phyloP scores from a whole-genome alignment of 208 protist genomes.

The Wallacemonas sp. region DNA sequence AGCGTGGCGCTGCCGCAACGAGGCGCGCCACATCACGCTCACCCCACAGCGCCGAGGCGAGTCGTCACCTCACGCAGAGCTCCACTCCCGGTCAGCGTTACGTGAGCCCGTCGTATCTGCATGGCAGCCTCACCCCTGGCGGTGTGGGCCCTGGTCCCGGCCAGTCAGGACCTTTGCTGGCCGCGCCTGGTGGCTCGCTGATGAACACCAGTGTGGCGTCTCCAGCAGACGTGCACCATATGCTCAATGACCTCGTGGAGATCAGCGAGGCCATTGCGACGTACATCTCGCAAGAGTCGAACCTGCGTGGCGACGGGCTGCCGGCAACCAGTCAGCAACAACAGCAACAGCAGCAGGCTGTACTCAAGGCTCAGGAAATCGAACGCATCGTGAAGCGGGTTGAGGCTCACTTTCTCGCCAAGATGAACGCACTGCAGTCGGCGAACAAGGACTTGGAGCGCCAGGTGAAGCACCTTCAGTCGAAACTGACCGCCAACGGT shows the following conservation, averaged over 20 bases:
- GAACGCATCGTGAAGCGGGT: conserved; percentile 84
- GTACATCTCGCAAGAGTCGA: conserved; percentile 46
- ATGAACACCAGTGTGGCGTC: conserved; percentile 11
- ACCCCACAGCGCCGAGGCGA: neutral
- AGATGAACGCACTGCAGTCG: conserved; percentile 39
- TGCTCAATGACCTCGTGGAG: conserved; percentile 65
- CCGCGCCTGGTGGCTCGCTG: neutral
- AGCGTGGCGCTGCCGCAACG: neutral
- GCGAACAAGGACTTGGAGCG: conserved; percentile 34
- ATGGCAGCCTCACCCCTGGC: neutral
- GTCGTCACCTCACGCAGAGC: neutral
- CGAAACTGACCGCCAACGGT: neutral
- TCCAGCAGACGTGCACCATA: conserved; percentile 32
- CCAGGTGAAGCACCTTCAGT: conserved; percentile 10
- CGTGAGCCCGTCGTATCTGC: neutral
- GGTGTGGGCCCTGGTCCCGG: neutral
- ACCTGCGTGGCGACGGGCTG: neutral
- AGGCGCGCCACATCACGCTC: neutral
- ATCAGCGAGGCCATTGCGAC: conserved; percentile 68
- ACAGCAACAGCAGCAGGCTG: conserved; percentile 38
- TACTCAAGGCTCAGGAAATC: conserved; percentile 76
- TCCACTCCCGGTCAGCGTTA: neutral
- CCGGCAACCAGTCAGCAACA: no score
- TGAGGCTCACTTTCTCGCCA: conserved; percentile 64
- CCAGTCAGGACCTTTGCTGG: conserved; percentile 4